Conservation (phyloP, 805 yeast genomes). For the Maudiozyma bulderi region DNA sequence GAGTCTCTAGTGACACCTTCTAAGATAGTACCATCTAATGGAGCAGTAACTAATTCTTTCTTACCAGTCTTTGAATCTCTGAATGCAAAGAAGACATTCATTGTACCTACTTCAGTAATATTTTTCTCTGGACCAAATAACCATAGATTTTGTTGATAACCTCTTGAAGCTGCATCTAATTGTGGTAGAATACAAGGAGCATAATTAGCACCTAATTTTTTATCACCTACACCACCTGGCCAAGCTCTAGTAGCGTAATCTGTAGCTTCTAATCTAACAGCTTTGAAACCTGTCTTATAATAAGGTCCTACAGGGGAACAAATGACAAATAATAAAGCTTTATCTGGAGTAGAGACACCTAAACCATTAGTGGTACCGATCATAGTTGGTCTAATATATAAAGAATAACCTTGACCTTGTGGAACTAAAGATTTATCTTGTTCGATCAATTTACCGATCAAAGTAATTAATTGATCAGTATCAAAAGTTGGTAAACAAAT, state of each 20-base stretch:
- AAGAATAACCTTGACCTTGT: constrained; percentile 73
- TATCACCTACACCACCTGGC: constrained; percentile 98
- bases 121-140: constrained; percentile 78
- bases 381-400: constrained; percentile 87
- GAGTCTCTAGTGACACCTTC: constrained; percentile 96
- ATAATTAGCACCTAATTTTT: constrained; percentile 92
- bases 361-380: constrained; percentile 85
- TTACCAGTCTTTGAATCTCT: constrained; percentile 60
- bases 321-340: constrained; percentile 74
- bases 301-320: constrained; percentile 97
- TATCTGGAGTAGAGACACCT: constrained; percentile 76
- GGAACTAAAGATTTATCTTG: constrained; percentile 74
- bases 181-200: constrained; percentile 93
- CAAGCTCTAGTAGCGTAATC: constrained; percentile 94
- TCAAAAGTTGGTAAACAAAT: constrained; percentile 85
- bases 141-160: constrained; percentile 94
- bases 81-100: constrained; percentile 88
- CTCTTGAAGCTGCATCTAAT: constrained; percentile 76
- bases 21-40: constrained; percentile 90
- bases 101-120: constrained; percentile 94
- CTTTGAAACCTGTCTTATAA: constrained; percentile 92
- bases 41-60: constrained; percentile 89
- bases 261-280: constrained; percentile 87
- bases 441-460: constrained; percentile 63
- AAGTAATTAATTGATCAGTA: constrained; percentile 59